These are phyloP conservation scores for Trypanosoma avium DNA, from an alignment of 208 protist species.

Conservation along the genomic window DNA sequence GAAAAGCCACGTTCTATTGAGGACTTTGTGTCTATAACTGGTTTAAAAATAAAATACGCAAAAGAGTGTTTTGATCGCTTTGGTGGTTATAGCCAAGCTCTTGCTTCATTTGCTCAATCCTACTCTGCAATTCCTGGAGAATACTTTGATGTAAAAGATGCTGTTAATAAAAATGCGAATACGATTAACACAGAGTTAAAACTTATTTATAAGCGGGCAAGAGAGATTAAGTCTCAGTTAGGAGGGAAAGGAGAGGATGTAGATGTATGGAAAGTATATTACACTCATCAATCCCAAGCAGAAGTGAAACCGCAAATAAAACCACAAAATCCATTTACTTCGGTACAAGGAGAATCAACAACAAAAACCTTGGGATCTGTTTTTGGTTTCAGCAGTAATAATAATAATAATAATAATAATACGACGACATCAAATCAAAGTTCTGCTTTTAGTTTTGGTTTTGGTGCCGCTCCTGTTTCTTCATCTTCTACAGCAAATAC, in stretches of 20 bases:
- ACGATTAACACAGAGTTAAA: conserved; percentile 74
- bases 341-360: background rate
- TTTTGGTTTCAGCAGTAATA: conserved; percentile 15
- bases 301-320: background rate
- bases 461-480: conserved; percentile 12
- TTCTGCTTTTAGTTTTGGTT: conserved; percentile 23
- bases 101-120: conserved; percentile 82
- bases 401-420: background rate
- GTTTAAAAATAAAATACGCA: conserved; percentile 48
- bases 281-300: conserved; percentile 4
- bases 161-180: conserved; percentile 33
- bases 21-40: conserved; percentile 61
- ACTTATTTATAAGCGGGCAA: conserved; percentile 57
- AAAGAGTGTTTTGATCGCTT: conserved; percentile 63
- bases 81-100: conserved; percentile 56
- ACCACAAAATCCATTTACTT: background rate
- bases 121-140: conserved; percentile 44
- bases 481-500: background rate
- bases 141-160: conserved; percentile 52
- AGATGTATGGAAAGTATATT: conserved; percentile 60
- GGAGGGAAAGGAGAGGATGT: conserved; percentile 40
- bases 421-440: conserved; percentile 5
- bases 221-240: conserved; percentile 44
- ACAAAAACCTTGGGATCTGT: background rate
- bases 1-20: conserved; percentile 28